Base-by-base conservation (phyloP, 2,329 filamentous ascomycete genomes). In the Davidsoniella eucalypti region DNA sequence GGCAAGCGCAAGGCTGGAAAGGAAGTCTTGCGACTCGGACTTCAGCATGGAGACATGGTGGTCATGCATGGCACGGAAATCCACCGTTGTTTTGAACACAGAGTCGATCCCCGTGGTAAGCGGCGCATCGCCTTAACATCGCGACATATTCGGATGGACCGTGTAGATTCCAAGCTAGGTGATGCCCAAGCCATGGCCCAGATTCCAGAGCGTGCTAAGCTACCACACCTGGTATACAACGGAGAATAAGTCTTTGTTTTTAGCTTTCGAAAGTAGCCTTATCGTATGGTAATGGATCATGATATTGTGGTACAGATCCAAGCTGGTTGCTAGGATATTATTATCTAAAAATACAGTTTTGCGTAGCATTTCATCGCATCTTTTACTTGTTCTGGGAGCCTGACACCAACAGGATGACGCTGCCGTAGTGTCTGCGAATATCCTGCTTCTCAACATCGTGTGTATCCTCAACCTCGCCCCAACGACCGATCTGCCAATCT, bases 381-480 rank as follows among this genome's bases (percentile, higher is more conserved):
- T 25, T 17, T 40, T 38, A 49, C 37, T 37, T 26, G 12, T 40
- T 42, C 4, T 33, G 8, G 12, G 64, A 69, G 1, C 83, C 83
- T 51, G 77, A 80, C 8, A 95, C 83, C 46, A 96, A 67, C 59
- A 96, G 62, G 14, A 94, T 73, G 9, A 87, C 84, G 62, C 87
- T 93, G 12, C 90, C 92, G 53, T 96, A 67, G 67, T 96, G 92
- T 59, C 90, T 75, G 61, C 78, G 76, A 56, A 96, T 58, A 64
- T 98, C 92, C 65, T 94, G 90, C 64, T 81, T 84, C 59, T 94
- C 84, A 1, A 98, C 92, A 69, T 98, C 92, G 66, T 98, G 92
- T 25, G 88, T 94, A 65, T 98, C 88, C 64, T 98, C 92, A 1
- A 98, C 92, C 69, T 94, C 88, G 7, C 92, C 92, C 90, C 92